Conservation (phyloP, 2,329 filamentous ascomycete species). For the Fusarium sterilihyphosum region DNA sequence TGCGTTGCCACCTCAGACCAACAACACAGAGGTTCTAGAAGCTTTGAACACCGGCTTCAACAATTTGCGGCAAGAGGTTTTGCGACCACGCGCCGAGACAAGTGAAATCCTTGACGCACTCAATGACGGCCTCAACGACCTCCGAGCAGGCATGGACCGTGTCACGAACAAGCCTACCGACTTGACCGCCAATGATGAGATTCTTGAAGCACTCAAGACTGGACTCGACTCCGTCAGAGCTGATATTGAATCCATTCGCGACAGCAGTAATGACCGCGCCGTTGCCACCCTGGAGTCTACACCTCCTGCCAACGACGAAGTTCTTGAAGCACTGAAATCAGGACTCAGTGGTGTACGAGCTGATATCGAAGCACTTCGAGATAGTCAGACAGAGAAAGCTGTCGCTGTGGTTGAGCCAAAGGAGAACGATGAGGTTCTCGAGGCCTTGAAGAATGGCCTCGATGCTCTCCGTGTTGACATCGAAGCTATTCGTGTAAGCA, state of each 20-base stretch:
- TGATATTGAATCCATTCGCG: constrained; percentile 83
- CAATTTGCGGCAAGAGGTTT: constrained; percentile 78
- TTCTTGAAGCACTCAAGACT: constrained; percentile 86
- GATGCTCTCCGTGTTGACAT: constrained; percentile 38
- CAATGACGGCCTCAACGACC: constrained; percentile 84
- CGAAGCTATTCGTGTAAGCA: constrained; percentile 62
- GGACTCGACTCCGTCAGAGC: constrained; percentile 79
- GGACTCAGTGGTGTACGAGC: constrained; percentile 78
- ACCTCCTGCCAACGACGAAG: constrained; percentile 80
- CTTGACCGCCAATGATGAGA: constrained; percentile 86
- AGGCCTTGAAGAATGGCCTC: constrained; percentile 59
- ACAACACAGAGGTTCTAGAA: constrained; percentile 74
- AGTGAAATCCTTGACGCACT: constrained; percentile 90
- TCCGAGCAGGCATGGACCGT: constrained; percentile 80
- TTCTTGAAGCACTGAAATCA: constrained; percentile 85
- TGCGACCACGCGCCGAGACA: constrained; percentile 73
- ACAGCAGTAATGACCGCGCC: constrained; percentile 60
- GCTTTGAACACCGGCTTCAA: constrained; percentile 78
- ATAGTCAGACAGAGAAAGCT: constrained; percentile 59
- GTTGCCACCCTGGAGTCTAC: constrained; percentile 51
- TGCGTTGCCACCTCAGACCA: constrained; percentile 53
- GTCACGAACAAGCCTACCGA: constrained; percentile 83
- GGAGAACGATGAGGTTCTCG: constrained; percentile 83
- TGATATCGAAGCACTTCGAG: constrained; percentile 82
- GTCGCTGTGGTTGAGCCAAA: constrained; percentile 54